phyloP scores from a whole-genome alignment of 768 basidiomycete genomes.

The Neoboletus brunneissimus region DNA sequence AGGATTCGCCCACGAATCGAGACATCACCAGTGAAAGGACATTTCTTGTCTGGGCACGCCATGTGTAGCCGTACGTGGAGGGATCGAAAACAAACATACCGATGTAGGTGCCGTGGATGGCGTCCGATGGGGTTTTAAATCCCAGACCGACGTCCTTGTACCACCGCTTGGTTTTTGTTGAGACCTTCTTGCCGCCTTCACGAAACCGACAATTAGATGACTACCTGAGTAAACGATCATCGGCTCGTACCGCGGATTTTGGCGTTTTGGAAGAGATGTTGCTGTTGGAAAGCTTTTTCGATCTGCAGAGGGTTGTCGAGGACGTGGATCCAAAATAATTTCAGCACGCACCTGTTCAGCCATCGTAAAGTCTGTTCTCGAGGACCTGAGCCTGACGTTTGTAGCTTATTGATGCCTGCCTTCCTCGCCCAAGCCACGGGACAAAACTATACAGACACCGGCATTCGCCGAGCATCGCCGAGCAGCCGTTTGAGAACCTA shows the following conservation, averaged over 20 bases:
- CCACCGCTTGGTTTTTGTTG: constrained; percentile 96
- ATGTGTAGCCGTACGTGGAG: background rate
- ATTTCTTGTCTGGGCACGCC: constrained; percentile 85
- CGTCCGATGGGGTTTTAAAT: constrained; percentile 94
- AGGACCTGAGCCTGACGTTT: background rate
- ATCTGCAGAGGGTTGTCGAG: constrained; percentile 47
- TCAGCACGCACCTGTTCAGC: constrained; percentile 54
- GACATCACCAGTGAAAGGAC: constrained; percentile 95
- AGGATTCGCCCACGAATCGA: constrained; percentile 99
- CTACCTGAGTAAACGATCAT: constrained; percentile 6
- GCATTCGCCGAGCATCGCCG: constrained; percentile 32
- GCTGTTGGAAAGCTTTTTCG: constrained; percentile 98
- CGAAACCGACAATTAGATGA: constrained; percentile 9
- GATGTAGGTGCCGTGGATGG: constrained; percentile 94
- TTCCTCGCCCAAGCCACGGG: constrained; percentile 35
- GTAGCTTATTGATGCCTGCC: background rate
- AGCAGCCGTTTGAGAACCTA: too few species aligned
- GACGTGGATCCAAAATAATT: background rate
- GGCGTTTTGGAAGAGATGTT: constrained; percentile 96
- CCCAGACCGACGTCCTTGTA: constrained; percentile 98
- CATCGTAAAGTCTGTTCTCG: constrained; percentile 39
- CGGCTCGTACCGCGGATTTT: constrained; percentile 81
- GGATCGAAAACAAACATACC: constrained; percentile 51
- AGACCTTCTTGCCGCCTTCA: constrained; percentile 80
- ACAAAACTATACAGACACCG: constrained; percentile 41